Conservation (phyloP, 352 stramenopile species). For the Phytophthora pini region DNA sequence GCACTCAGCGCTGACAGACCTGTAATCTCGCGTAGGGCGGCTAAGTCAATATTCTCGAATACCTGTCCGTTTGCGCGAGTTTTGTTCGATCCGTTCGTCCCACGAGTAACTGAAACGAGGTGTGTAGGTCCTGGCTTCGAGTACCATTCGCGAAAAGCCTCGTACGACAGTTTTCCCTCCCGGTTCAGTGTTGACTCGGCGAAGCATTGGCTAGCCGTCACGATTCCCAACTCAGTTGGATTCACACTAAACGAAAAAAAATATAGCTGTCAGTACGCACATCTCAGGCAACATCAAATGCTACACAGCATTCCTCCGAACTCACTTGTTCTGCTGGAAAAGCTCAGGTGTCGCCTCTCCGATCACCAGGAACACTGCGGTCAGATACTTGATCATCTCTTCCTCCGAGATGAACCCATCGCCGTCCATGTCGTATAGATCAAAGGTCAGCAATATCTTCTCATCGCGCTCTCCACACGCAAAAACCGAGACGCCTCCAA, state of each 20-base stretch:
- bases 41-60: constrained; percentile 26
- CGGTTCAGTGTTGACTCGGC: constrained; percentile 64
- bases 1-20: constrained; percentile 58
- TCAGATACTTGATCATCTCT: constrained; percentile 91
- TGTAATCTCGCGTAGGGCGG: constrained; percentile 57
- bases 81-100: constrained; percentile 1
- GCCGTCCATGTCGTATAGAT: constrained; percentile 86
- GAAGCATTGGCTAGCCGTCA: constrained; percentile 84
- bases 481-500: constrained; percentile 85
- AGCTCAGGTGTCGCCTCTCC: constrained; percentile 68
- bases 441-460: constrained; percentile 86
- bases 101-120: constrained; percentile 29
- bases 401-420: constrained; percentile 85
- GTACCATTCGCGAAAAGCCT: constrained; percentile 83
- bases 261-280: constrained; percentile 1
- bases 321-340: constrained; percentile 75
- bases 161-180: constrained; percentile 77
- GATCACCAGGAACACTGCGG: constrained; percentile 85
- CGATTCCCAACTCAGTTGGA: constrained; percentile 63
- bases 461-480: constrained; percentile 81
- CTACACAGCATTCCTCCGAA: constrained; percentile 5
- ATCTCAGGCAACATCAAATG: not conserved
- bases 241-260: constrained; percentile 46
- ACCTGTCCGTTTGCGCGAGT: constrained; percentile 15
- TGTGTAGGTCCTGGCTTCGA: constrained; percentile 65